These are phyloP conservation scores for Globisporangium viniferum DNA, from an alignment of 352 stramenopile species.

Conservation along the genomic window DNA sequence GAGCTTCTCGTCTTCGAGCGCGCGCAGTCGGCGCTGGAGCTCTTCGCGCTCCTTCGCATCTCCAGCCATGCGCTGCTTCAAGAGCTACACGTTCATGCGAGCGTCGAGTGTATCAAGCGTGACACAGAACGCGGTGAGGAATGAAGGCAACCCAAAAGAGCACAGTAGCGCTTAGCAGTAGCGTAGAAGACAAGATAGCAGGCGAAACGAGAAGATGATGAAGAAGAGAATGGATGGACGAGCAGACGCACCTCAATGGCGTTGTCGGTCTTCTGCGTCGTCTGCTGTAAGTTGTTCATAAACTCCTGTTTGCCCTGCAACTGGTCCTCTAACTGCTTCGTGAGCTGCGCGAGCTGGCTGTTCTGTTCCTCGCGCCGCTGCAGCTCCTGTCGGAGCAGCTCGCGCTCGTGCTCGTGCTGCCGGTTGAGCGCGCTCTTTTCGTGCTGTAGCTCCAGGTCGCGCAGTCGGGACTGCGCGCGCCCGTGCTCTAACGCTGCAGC, in stretches of 20 bases:
- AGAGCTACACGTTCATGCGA: constrained; percentile 24
- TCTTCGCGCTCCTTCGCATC: constrained; percentile 57
- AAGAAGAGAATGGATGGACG: neutral
- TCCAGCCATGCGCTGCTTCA: constrained; percentile 38
- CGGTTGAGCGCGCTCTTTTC: constrained; percentile 22
- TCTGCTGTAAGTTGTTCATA: constrained; percentile 30
- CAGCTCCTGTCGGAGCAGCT: constrained; percentile 28
- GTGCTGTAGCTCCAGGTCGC: constrained; percentile 27
- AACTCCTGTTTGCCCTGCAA: constrained; percentile 29
- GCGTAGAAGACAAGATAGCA: neutral
- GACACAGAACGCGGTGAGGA: neutral
- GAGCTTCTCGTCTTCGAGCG: constrained; percentile 57
- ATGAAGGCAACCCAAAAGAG: neutral
- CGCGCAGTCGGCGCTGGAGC: constrained; percentile 42
- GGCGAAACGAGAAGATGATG: neutral
- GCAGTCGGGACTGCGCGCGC: constrained; percentile 23
- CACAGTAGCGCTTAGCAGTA: neutral
- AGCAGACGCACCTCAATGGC: constrained; percentile 38
- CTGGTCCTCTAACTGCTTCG: constrained; percentile 31
- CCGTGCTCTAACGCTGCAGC: constrained; percentile 27
- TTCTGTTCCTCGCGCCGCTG: constrained; percentile 26
- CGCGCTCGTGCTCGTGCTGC: constrained; percentile 25
- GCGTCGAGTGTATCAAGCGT: neutral
- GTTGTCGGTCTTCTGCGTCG: constrained; percentile 35
- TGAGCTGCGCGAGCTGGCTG: constrained; percentile 26